Evolutionary conservation across 768 basidiomycete species (phyloP).

Genomic region (Leccinum boreale): DNA sequence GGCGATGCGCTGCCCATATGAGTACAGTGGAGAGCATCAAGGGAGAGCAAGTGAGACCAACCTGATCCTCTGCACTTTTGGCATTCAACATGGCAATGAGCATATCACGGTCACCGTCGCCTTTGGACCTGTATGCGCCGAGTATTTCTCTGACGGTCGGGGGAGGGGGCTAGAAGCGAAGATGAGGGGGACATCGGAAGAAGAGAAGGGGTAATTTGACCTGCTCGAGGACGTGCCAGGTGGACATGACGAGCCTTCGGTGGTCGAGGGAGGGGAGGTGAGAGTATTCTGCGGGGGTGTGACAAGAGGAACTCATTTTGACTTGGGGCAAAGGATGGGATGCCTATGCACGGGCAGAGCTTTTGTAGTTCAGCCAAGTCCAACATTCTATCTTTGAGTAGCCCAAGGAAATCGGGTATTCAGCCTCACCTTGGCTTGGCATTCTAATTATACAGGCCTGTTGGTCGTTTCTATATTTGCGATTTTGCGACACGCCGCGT

Average conservation of each 20-base stretch:
- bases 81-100: constrained; percentile 87
- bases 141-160: constrained; percentile 85
- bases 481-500: constrained; percentile 6
- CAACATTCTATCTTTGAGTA: constrained; percentile 45
- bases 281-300: constrained; percentile 15
- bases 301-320: constrained; percentile 28
- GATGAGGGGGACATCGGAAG: not conserved
- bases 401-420: constrained; percentile 29
- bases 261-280: constrained; percentile 21
- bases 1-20: constrained; percentile 56
- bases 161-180: constrained; percentile 56
- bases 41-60: constrained; percentile 32
- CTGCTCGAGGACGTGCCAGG: constrained; percentile 47
- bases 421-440: constrained; percentile 42
- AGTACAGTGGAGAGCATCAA: constrained; percentile 5
- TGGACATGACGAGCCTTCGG: constrained; percentile 39
- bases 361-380: constrained; percentile 45
- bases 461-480: constrained; percentile 20
- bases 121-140: constrained; percentile 76
- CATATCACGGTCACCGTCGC: constrained; percentile 92
- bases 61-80: constrained; percentile 92
- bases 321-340: constrained; percentile 16
- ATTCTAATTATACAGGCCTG: constrained; percentile 37
- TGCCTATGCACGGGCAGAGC: constrained; percentile 21
- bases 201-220: constrained; percentile 22